Conservation (phyloP, 1,284 basidiomycete species). For the Tylopilus sp. region DNA sequence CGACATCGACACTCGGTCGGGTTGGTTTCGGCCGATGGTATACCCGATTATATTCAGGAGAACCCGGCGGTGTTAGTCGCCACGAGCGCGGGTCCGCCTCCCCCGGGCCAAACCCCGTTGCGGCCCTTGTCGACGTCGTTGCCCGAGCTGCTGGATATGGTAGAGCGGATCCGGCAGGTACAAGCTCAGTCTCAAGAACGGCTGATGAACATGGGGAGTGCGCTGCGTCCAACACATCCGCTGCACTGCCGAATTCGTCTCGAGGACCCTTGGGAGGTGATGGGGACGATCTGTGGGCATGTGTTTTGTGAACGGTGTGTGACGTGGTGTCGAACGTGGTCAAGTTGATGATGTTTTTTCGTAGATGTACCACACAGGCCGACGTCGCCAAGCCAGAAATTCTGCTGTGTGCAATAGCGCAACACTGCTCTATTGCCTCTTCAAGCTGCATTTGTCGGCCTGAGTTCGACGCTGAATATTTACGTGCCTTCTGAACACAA, state of each 20-base stretch:
- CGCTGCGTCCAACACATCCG: constrained; percentile 10
- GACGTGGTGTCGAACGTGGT: neutral
- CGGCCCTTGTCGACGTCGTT: constrained; percentile 32
- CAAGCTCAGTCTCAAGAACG: neutral
- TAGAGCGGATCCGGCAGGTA: neutral
- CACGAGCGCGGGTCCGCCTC: constrained; percentile 39
- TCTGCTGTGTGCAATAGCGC: constrained; percentile 58
- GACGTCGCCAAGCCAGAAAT: constrained; percentile 58
- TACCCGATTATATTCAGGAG: constrained; percentile 44
- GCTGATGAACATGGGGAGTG: neutral
- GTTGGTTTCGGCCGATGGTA: constrained; percentile 42
- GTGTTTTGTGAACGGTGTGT: constrained; percentile 65
- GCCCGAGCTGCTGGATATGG: constrained; percentile 18
- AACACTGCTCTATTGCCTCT: constrained; percentile 62
- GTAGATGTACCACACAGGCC: constrained; percentile 61
- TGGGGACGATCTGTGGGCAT: constrained; percentile 68
- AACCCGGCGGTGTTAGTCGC: constrained; percentile 46
- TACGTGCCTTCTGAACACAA: neutral
- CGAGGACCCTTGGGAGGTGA: constrained; percentile 55
- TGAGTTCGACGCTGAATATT: constrained; percentile 4
- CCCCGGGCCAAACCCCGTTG: constrained; percentile 31
- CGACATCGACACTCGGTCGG: constrained; percentile 37
- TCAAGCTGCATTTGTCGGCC: constrained; percentile 38
- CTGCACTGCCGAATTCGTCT: constrained; percentile 60
- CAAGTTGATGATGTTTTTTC: neutral